These are phyloP conservation scores for Liquidambar formosana DNA, from an alignment of 164 flowering plant genomes.

Conservation along the genomic window DNA sequence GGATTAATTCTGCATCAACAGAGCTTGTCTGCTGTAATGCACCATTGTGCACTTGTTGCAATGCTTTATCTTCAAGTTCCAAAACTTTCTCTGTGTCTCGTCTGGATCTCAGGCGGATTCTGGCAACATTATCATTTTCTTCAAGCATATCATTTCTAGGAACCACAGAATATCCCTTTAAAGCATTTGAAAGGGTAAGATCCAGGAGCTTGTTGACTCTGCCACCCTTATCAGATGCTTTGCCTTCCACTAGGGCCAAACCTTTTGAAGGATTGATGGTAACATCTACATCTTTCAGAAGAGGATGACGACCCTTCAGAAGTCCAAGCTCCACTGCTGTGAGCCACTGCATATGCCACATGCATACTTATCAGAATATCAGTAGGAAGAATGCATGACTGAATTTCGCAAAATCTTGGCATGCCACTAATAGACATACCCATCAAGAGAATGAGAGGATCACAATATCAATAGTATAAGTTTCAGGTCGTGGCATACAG, in stretches of 20 bases:
- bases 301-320: conserved; percentile 96
- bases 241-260: conserved; percentile 45
- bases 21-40: conserved; percentile 25
- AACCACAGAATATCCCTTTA: conserved; percentile 29
- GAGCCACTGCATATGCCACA: conserved; percentile 73
- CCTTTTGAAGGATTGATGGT: conserved; percentile 72
- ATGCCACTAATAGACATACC: neutral
- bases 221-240: conserved; percentile 27
- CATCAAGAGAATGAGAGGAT: neutral
- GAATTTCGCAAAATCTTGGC: neutral
- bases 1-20: conserved; percentile 30
- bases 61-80: conserved; percentile 14
- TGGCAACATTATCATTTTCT: conserved; percentile 23
- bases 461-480: neutral
- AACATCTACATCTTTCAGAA: conserved; percentile 77
- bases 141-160: conserved; percentile 24
- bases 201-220: conserved; percentile 27
- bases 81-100: conserved; percentile 15
- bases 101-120: conserved; percentile 13
- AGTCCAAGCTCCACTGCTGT: conserved; percentile 94
- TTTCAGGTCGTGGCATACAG: neutral
- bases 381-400: conserved; percentile 1
- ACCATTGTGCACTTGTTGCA: conserved; percentile 25
- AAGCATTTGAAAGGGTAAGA: conserved; percentile 23
- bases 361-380: conserved; percentile 19